Evolutionary conservation across 2,329 filamentous ascomycete species (phyloP).

Genomic region (Stagonosporopsis tanaceti): DNA sequence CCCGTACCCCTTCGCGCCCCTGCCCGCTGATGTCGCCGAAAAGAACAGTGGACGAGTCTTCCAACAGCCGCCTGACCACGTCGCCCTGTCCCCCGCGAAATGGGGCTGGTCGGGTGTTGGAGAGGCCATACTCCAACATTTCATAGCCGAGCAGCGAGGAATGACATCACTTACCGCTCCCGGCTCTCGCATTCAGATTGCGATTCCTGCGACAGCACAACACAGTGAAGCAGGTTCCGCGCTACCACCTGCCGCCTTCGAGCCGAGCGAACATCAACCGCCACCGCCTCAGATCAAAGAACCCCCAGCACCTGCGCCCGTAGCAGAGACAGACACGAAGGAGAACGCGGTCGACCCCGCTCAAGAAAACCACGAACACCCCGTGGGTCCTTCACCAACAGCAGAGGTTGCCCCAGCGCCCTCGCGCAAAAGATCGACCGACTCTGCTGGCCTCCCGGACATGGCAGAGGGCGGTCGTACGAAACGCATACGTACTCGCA

Average conservation of each 20-base stretch:
- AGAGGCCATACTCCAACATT: slow-evolving; percentile 55
- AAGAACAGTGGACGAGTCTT: slow-evolving; percentile 23
- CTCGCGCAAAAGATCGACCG: slow-evolving; percentile 67
- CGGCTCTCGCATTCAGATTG: slow-evolving; percentile 53
- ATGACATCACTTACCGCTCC: slow-evolving; percentile 36
- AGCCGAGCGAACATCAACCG: not conserved
- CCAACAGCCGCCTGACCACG: slow-evolving; percentile 45
- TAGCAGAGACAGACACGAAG: not conserved
- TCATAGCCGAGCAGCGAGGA: slow-evolving; percentile 53
- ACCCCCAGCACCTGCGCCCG: not conserved
- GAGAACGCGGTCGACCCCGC: not conserved
- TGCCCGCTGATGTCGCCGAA: slow-evolving; percentile 47
- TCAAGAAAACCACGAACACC: slow-evolving; percentile 31
- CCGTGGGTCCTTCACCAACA: slow-evolving; percentile 19
- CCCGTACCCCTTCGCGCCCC: slow-evolving; percentile 56
- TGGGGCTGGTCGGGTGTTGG: slow-evolving; percentile 60
- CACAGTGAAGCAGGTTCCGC: slow-evolving; percentile 13
- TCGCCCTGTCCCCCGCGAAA: slow-evolving; percentile 45
- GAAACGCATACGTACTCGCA: slow-evolving; percentile 67
- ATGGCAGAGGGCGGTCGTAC: slow-evolving; percentile 65
- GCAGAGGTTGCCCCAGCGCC: slow-evolving; percentile 49
- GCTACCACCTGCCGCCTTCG: slow-evolving; percentile 12
- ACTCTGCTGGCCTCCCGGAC: slow-evolving; percentile 66
- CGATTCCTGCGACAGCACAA: slow-evolving; percentile 46
- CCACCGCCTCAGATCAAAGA: slow-evolving; percentile 14